Evolutionary conservation across 2,329 filamentous ascomycete genomes (phyloP), one percentile per base, ranked within the genome.

Genomic region (Scleromitrula shiraiana): DNA sequence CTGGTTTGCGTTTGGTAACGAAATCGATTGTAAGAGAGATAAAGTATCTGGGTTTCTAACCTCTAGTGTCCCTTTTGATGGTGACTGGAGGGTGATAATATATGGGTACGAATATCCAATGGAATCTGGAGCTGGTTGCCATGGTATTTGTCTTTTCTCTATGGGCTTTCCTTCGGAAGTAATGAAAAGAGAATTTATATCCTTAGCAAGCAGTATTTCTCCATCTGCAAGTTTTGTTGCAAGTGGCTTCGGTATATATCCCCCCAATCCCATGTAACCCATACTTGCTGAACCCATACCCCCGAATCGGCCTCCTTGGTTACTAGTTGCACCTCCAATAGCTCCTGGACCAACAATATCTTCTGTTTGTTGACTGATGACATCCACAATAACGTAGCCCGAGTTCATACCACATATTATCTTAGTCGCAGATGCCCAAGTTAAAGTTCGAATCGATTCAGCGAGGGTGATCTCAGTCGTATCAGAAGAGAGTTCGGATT

Each of bases 51-150:
- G 91, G 61, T 96, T 98, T 33, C 93, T 78, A 30, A 98, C 84
- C 67, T 98, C 93, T 9, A 98, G 70, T 0, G 79, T 80, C 2
- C 91, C 89, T 65, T 93, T 95, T 1, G 85, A 76, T 0, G 88
- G 81, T 7, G 88, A 74, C 62, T 95, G 89, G 12, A 98, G 71
- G 8, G 89, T 87, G 41, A 98, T 72, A 47, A 98, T 82, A 63
- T 96, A 98, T 0, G 93, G 93, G 64, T 98, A 98, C 19, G 90
- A 96, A 65, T 96, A 98, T 19, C 91, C 93, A 50, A 98, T 83
- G 48, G 84, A 84, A 59, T 96, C 90, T 1, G 93, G 94, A 1
- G 91, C 88, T 27, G 79, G 74, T 35, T 82, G 78, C 93, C 93
- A 98, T 1, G 89, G 89, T n/a, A 98, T 82, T 64, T 97, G 90